Evolutionary conservation across 257 asterid species (phyloP).

Genomic region (Fraxinus americana): DNA sequence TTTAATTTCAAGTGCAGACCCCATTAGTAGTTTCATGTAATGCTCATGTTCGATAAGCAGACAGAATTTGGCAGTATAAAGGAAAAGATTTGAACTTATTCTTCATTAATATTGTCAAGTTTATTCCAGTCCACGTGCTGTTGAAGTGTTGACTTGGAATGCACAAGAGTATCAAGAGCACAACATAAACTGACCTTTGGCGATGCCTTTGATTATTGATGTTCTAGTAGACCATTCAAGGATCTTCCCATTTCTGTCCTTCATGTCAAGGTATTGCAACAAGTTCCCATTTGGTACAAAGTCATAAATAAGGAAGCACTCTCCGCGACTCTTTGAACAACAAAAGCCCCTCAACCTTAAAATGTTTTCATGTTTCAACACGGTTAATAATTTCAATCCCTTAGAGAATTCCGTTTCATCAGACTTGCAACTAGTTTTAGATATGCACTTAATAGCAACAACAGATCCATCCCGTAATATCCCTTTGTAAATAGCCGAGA

Average conservation of each 20-base stretch:
- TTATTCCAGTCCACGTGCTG: not conserved
- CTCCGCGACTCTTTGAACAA: constrained; percentile 93
- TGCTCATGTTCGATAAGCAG: no score
- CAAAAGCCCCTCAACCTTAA: constrained; percentile 89
- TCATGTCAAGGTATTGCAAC: constrained; percentile 70
- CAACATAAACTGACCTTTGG: constrained; percentile 59
- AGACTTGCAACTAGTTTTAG: constrained; percentile 87
- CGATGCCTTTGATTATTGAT: constrained; percentile 76
- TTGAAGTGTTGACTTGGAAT: not conserved
- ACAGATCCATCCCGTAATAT: constrained; percentile 72
- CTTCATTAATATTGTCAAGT: not conserved
- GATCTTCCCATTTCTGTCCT: constrained; percentile 51
- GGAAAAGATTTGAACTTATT: no score
- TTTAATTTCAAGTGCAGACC: no score
- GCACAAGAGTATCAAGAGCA: not conserved
- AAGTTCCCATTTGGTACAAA: constrained; percentile 81
- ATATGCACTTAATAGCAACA: constrained; percentile 87
- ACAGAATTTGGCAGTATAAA: no score
- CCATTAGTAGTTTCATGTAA: no score
- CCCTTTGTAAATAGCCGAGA: constrained; percentile 80
- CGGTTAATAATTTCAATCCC: constrained; percentile 73
- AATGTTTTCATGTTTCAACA: constrained; percentile 80
- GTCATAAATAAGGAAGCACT: constrained; percentile 87
- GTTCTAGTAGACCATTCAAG: constrained; percentile 86
- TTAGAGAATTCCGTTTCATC: constrained; percentile 78